A percentile compares a stretch with the other conserved stretches of the same genome.
Evolutionary conservation across 257 asterid species (phyloP).

Genomic region (Nicotiana benthamiana): DNA sequence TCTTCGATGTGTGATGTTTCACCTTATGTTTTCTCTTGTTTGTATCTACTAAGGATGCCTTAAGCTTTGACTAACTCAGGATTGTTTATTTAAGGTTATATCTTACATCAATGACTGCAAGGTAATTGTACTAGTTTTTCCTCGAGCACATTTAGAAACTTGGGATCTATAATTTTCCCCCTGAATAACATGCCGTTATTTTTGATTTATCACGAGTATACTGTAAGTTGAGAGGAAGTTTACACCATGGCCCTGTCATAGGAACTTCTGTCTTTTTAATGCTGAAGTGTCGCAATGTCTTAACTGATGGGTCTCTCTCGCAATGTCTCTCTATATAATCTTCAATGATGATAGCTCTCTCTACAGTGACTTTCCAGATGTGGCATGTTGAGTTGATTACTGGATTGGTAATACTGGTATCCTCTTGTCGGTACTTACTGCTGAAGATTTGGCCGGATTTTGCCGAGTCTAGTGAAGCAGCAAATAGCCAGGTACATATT

Average conservation of each 20-base stretch:
- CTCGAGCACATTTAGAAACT: neutral
- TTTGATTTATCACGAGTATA: neutral
- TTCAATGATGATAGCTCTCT: constrained; percentile 2
- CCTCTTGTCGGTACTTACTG: constrained; percentile 66
- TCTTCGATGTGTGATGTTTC: neutral
- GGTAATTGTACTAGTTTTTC: neutral
- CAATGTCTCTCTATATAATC: neutral
- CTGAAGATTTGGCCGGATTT: constrained; percentile 77
- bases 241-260: neutral
- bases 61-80: neutral
- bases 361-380: constrained; percentile 57
- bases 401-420: constrained; percentile 61
- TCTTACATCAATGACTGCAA: neutral
- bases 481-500: constrained; percentile 59
- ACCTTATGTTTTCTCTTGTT: neutral
- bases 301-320: neutral
- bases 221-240: neutral
- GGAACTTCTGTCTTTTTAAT: neutral
- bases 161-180: neutral
- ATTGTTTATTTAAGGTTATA: neutral
- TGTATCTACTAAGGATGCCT: neutral
- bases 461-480: constrained; percentile 74
- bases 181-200: neutral
- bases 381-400: constrained; percentile 71
- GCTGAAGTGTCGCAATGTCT: neutral